These are phyloP conservation scores for Pichia sp. DNA, from an alignment of 1,139 yeast genomes.

Conservation along the genomic window DNA sequence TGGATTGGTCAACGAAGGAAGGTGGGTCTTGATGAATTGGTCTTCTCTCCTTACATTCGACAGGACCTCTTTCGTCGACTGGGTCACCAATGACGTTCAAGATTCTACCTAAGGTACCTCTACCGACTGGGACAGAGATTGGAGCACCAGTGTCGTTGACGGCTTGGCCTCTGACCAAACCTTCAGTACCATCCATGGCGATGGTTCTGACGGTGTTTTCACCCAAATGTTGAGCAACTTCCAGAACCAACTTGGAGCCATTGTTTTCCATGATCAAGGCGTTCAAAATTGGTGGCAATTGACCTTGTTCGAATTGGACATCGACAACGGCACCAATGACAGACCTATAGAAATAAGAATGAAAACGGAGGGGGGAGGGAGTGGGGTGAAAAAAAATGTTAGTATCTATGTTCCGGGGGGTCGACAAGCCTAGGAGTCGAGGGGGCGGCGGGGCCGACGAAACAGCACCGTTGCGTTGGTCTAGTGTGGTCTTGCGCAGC, in stretches of 20 bases:
- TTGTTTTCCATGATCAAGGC: conserved; percentile 84
- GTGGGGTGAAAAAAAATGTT: background rate
- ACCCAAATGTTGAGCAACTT: conserved; percentile 99
- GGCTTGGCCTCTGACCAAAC: conserved; percentile 95
- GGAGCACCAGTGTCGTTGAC: conserved; percentile 97
- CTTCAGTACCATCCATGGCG: conserved; percentile 99
- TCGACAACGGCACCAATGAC: conserved; percentile 99
- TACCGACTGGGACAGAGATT: conserved; percentile 98
- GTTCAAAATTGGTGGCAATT: conserved; percentile 94
- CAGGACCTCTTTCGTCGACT: conserved; percentile 99
- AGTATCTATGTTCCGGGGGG: background rate
- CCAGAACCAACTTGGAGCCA: conserved; percentile 76
- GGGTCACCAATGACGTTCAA: conserved; percentile 99
- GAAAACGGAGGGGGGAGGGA: background rate
- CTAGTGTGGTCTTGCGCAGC: too few species aligned
- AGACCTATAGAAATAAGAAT: conserved; percentile 50
- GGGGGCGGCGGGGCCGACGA: background rate
- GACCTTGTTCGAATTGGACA: conserved; percentile 97
- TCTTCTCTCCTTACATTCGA: conserved; percentile 84
- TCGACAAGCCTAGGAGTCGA: background rate
- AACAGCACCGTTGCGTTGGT: background rate
- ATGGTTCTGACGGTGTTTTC: conserved; percentile 99
- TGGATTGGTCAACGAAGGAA: conserved; percentile 90
- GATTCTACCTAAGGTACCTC: conserved; percentile 98
- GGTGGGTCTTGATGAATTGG: conserved; percentile 99